A percentile compares a stretch with the other conserved stretches of the same genome.
Conservation (phyloP, 441 rosid genomes). For the Hura crepitans region DNA sequence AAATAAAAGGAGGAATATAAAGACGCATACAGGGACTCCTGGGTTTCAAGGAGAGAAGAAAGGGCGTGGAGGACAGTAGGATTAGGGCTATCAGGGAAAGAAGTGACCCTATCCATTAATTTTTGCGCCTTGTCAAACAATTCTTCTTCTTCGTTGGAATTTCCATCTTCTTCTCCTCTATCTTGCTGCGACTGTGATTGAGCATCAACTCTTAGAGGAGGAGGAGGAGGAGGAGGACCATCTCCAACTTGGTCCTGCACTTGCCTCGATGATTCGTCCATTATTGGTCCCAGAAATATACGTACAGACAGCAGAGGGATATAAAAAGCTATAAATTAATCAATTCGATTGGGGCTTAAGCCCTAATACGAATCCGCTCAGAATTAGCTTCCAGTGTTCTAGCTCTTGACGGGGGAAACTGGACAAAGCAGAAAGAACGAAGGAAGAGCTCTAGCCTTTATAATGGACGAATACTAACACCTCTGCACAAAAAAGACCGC, state of each 20-base stretch:
- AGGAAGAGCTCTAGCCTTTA: background rate
- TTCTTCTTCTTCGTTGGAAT: conserved; percentile 54
- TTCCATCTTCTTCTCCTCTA: conserved; percentile 37
- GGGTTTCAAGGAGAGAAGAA: conserved; percentile 66
- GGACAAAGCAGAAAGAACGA: background rate
- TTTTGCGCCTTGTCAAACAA: conserved; percentile 66
- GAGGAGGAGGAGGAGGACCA: background rate
- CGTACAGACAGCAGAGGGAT: background rate
- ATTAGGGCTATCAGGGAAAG: conserved; percentile 72
- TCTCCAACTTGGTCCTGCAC: conserved; percentile 1
- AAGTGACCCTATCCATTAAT: conserved; percentile 75
- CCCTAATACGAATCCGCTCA: background rate
- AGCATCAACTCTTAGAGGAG: background rate
- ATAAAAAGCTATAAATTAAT: background rate
- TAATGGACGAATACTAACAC: background rate
- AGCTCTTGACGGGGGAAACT: background rate
- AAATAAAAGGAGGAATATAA: background rate
- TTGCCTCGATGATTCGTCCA: conserved; percentile 20
- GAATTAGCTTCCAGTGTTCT: background rate
- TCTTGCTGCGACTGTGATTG: conserved; percentile 10
- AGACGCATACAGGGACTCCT: conserved; percentile 58
- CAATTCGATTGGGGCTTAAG: conserved; percentile 7
- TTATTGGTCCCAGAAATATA: background rate
- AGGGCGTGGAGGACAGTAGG: conserved; percentile 73
- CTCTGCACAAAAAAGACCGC: background rate